A percentile compares a stretch with the other conserved stretches of the same genome.
Conservation (phyloP, 257 asterid species). For the Hygrophila difformis region DNA sequence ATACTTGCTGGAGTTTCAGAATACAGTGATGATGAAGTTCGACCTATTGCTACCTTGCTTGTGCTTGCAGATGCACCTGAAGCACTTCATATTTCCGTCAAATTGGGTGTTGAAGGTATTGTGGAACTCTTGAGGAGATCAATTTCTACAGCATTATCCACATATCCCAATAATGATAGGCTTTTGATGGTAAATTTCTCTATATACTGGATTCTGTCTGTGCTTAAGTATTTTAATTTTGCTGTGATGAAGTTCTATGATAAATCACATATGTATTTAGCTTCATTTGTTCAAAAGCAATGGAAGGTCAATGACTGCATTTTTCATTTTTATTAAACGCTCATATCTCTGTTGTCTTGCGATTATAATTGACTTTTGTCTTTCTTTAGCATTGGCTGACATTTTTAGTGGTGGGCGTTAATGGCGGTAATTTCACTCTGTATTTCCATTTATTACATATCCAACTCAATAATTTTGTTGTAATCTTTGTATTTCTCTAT, state of each 20-base stretch:
- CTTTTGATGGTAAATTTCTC: slow-evolving; percentile 60
- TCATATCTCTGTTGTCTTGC: too few species aligned
- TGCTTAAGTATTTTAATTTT: not conserved
- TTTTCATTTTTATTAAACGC: too few species aligned
- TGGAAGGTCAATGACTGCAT: too few species aligned
- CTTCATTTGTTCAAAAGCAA: not conserved
- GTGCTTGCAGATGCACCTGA: slow-evolving; percentile 96
- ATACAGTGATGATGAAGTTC: slow-evolving; percentile 88
- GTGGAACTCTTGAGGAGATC: slow-evolving; percentile 79
- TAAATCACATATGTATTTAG: not conserved
- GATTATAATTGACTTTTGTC: too few species aligned
- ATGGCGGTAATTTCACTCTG: too few species aligned
- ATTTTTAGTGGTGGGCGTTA: too few species aligned
- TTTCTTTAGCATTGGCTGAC: too few species aligned
- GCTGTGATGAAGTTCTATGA: slow-evolving; percentile 11
- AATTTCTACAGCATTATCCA: slow-evolving; percentile 69
- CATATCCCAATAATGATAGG: slow-evolving; percentile 82
- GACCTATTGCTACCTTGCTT: slow-evolving; percentile 89
- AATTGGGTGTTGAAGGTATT: slow-evolving; percentile 91
- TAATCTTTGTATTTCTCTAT: too few species aligned
- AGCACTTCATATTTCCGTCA: slow-evolving; percentile 86
- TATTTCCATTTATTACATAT: too few species aligned
- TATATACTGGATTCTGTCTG: slow-evolving; percentile 14
- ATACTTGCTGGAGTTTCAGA: slow-evolving; percentile 75
- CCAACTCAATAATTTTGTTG: too few species aligned